Evolutionary conservation across 202 grass and related monocot species (phyloP).

Genomic region (Cymbopogon flexuosus): DNA sequence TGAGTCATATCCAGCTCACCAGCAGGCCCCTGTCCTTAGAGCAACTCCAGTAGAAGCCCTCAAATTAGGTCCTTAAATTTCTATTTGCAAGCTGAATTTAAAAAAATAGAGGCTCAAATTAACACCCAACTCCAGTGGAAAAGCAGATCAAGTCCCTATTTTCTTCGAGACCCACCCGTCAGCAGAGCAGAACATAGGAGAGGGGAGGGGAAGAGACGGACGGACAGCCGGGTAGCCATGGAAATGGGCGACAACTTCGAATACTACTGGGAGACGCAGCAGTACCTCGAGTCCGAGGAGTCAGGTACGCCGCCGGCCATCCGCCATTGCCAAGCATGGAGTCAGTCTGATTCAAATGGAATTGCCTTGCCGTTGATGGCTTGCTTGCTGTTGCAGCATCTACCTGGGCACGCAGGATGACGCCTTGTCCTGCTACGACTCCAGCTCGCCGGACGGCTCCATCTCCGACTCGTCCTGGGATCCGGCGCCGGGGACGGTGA

Average conservation of each 20-base stretch:
- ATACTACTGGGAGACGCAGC: conserved; percentile 78
- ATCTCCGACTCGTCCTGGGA: conserved; percentile 35
- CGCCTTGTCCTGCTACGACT: conserved; percentile 54
- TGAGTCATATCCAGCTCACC: too few species aligned
- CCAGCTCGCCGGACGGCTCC: conserved; percentile 60
- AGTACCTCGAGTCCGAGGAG: conserved; percentile 54
- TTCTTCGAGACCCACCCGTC: too few species aligned
- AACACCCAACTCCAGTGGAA: too few species aligned
- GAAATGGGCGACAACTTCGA: conserved; percentile 58
- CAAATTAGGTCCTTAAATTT: too few species aligned
- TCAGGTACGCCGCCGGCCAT: background rate
- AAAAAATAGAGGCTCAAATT: too few species aligned
- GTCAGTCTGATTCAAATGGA: background rate
- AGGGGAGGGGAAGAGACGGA: too few species aligned
- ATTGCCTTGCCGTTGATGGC: background rate
- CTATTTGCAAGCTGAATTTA: too few species aligned
- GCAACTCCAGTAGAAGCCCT: too few species aligned
- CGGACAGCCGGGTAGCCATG: conserved; percentile 8
- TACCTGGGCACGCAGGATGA: conserved; percentile 44
- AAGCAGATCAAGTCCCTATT: too few species aligned
- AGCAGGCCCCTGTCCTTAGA: too few species aligned
- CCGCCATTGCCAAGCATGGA: background rate
- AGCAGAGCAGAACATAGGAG: too few species aligned
- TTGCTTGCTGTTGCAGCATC: conserved; percentile 19
- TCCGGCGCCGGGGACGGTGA: background rate